Evolutionary conservation across 2,329 filamentous ascomycete species (phyloP).

Genomic region (Cytospora mali): DNA sequence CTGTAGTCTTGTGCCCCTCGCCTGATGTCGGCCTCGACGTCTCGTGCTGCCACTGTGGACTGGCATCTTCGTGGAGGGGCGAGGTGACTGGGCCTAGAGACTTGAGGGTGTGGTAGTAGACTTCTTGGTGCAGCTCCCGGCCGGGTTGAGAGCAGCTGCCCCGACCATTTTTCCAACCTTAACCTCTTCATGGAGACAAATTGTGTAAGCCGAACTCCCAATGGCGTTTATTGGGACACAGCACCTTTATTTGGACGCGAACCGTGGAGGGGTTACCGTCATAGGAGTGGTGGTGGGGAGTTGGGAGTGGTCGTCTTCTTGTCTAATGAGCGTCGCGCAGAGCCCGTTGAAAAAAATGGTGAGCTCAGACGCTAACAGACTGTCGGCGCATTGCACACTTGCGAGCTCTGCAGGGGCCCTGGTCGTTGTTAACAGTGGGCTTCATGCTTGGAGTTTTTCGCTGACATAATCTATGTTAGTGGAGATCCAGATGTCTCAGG

Average conservation of each 20-base stretch:
- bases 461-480: constrained; percentile 34
- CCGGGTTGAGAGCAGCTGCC: constrained; percentile 58
- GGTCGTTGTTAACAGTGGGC: constrained; percentile 10
- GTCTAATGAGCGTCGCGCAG: constrained; percentile 27
- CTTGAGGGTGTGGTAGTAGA: constrained; percentile 30
- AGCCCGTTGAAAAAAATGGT: constrained; percentile 28
- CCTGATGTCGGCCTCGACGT: constrained; percentile 24
- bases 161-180: constrained; percentile 61
- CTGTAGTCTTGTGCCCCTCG: constrained; percentile 10
- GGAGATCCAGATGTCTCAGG: neutral
- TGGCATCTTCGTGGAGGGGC: constrained; percentile 35
- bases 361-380: constrained; percentile 26
- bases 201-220: constrained; percentile 23
- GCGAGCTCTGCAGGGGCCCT: constrained; percentile 31
- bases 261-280: constrained; percentile 24
- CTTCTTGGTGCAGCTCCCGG: constrained; percentile 42
- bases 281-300: constrained; percentile 26
- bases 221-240: constrained; percentile 23
- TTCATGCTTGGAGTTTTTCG: constrained; percentile 23
- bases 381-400: constrained; percentile 21
- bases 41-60: constrained; percentile 36
- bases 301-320: constrained; percentile 12
- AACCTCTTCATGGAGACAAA: constrained; percentile 59
- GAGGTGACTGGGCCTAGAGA: constrained; percentile 23
- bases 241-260: constrained; percentile 22